Evolutionary conservation across 108 stramenopile species (phyloP).

Genomic region (Skeletonema tropicum): DNA sequence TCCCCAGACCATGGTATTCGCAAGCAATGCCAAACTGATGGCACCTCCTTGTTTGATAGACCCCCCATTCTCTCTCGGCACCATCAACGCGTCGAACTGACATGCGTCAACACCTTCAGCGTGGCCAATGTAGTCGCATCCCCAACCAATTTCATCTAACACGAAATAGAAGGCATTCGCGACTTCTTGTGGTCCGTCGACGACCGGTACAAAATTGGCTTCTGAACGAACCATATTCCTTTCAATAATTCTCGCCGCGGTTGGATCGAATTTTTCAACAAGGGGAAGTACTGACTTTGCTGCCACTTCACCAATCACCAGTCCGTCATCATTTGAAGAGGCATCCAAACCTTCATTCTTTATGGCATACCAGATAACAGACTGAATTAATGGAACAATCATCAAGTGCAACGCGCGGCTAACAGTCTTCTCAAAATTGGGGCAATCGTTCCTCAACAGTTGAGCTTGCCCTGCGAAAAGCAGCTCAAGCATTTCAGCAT

Average conservation of each 20-base stretch:
- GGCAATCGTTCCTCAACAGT: conserved; percentile 60
- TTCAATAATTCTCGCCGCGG: conserved; percentile 53
- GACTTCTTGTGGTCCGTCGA: conserved; percentile 69
- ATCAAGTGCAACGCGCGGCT: conserved; percentile 55
- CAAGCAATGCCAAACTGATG: background rate
- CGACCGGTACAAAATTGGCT: conserved; percentile 43
- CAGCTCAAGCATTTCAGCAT: conserved; percentile 63
- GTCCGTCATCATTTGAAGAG: conserved; percentile 38
- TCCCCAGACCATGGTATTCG: background rate
- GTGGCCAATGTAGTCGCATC: conserved; percentile 61
- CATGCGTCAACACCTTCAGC: conserved; percentile 61
- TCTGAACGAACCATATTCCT: conserved; percentile 64
- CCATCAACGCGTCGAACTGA: conserved; percentile 8
- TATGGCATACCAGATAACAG: conserved; percentile 70
- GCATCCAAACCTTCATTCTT: conserved; percentile 46
- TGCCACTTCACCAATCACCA: conserved; percentile 67
- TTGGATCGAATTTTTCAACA: conserved; percentile 49
- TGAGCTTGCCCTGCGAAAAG: conserved; percentile 75
- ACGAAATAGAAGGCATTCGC: conserved; percentile 68
- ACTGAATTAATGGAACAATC: conserved; percentile 77
- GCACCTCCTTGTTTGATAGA: background rate
- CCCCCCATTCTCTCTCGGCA: background rate
- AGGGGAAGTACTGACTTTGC: conserved; percentile 75
- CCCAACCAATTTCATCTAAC: conserved; percentile 58
- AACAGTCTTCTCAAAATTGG: conserved; percentile 56